Evolutionary conservation across 2,329 filamentous ascomycete species (phyloP), one percentile per base, ranked within the genome.

Genomic region (Verruconis gallopava): DNA sequence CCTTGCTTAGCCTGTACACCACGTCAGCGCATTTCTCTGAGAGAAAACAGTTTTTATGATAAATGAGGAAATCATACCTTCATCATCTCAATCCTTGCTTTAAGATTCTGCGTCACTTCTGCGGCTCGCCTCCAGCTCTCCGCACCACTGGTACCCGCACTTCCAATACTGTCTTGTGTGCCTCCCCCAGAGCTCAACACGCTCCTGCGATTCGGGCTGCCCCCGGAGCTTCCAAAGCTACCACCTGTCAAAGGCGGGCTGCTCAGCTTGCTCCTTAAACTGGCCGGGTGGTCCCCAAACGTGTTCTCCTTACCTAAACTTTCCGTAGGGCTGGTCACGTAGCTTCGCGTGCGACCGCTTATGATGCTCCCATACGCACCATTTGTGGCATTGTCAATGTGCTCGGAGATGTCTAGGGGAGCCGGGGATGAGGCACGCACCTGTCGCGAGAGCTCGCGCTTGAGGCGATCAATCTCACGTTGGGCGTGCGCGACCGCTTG

Each of bases 61-160:
- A 42, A 19, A n/a, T 13, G 40, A 21, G 4, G 35, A 30, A 32
- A 33, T 56, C 66, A 49, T 53, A 73, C 76, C 72, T 96, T 98
- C 91, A 98, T 98, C 69, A 91, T 83, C 68, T 96, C 91, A 61
- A 98, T 98, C 58, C 91, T 77, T 40, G 89, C 86, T 68, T 96
- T 98, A 55, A 98, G 63, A 60, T 95, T 91, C 62, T 88, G 95
- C 42, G 91, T 98, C 44, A 98, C 91, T 66, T 98, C 91, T 2
- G 91, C 91, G 14, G 91, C 91, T 51, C 91, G 73, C 66, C 88
- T 93, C 91, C 91, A 98, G 58, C 88, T 96, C 65, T 98, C 91
- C 41, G 59, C 63, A 58, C 36, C 51, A 61, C 51, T 49, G 58
- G 45, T 47, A 56, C 40, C 44, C 49, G 55, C 43, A 60, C 58